These are phyloP conservation scores for Colletotrichum destructivum DNA, from an alignment of 2,329 filamentous ascomycete genomes.

Conservation along the genomic window DNA sequence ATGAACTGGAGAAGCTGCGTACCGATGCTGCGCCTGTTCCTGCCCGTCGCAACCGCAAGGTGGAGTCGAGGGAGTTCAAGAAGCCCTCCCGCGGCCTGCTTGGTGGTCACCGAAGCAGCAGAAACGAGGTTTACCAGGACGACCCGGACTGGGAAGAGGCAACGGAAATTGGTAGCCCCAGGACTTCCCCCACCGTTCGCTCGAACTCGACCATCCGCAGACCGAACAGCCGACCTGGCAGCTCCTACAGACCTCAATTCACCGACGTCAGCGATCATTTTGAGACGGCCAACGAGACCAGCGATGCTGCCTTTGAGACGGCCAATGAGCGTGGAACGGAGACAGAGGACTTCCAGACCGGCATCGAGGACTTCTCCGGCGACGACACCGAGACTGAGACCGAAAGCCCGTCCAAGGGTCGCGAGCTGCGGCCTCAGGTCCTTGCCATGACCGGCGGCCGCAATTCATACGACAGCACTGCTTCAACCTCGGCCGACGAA, in stretches of 20 bases:
- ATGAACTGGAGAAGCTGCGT: constrained; percentile 85
- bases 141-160: constrained; percentile 95
- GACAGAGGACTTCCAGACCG: constrained; percentile 95
- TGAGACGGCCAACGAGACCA: constrained; percentile 85
- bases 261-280: constrained; percentile 78
- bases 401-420: constrained; percentile 70
- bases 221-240: constrained; percentile 42
- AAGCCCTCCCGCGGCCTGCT: constrained; percentile 79
- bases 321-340: constrained; percentile 87
- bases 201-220: constrained; percentile 50
- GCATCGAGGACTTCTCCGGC: constrained; percentile 83
- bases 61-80: constrained; percentile 79
- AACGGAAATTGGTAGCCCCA: constrained; percentile 66
- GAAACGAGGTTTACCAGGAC: constrained; percentile 84
- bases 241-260: constrained; percentile 39
- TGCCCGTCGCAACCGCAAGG: constrained; percentile 75
- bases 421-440: constrained; percentile 59
- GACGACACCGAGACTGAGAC: constrained; percentile 87
- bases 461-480: constrained; percentile 86
- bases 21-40: constrained; percentile 63
- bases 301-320: constrained; percentile 75
- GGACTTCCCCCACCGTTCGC: constrained; percentile 54
- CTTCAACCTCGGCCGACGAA: constrained; percentile 85
- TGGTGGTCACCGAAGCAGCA: constrained; percentile 80
- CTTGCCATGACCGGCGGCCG: constrained; percentile 65